A percentile compares a stretch with the other conserved stretches of the same genome.
Evolutionary conservation across 441 rosid species (phyloP).

Genomic region (Gossypium aridum): DNA sequence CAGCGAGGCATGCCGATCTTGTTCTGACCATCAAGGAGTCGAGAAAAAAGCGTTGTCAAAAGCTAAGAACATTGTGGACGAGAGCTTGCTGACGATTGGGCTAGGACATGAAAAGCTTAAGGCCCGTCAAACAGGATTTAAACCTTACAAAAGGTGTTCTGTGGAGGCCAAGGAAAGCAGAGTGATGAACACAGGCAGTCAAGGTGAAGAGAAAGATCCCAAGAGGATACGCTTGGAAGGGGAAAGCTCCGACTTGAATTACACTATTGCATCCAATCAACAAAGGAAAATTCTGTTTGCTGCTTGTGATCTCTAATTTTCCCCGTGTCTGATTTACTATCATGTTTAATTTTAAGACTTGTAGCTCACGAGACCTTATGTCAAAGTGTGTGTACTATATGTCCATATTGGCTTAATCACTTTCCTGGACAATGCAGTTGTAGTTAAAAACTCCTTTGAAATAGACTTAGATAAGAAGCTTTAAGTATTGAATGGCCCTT

Average conservation of each 20-base stretch:
- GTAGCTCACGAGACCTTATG: conserved; percentile 39
- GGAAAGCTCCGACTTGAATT: conserved; percentile 47
- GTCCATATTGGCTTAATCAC: conserved; percentile 21
- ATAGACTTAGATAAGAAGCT: conserved; percentile 24
- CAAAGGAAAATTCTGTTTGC: conserved; percentile 26
- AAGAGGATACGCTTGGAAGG: conserved; percentile 82
- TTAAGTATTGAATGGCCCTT: conserved; percentile 19
- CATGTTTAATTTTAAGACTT: conserved; percentile 25
- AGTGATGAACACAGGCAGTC: conserved; percentile 31
- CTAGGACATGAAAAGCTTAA: conserved; percentile 48
- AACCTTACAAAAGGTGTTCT: conserved; percentile 92
- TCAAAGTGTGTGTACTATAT: conserved; percentile 38
- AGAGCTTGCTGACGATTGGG: conserved; percentile 48
- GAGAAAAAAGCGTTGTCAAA: conserved; percentile 26
- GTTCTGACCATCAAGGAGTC: conserved; percentile 28
- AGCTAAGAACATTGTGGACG: conserved; percentile 25
- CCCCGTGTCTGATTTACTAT: conserved; percentile 17
- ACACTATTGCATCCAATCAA: conserved; percentile 27
- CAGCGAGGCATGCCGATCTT: conserved; percentile 23
- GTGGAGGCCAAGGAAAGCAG: conserved; percentile 72
- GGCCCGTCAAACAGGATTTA: conserved; percentile 72
- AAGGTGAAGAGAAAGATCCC: conserved; percentile 60
- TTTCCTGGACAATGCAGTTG: conserved; percentile 22
- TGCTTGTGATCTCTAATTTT: conserved; percentile 25
- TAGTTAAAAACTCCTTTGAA: conserved; percentile 12